phyloP scores from a whole-genome alignment of 2,329 filamentous ascomycete species.

The Colletotrichum sp. region DNA sequence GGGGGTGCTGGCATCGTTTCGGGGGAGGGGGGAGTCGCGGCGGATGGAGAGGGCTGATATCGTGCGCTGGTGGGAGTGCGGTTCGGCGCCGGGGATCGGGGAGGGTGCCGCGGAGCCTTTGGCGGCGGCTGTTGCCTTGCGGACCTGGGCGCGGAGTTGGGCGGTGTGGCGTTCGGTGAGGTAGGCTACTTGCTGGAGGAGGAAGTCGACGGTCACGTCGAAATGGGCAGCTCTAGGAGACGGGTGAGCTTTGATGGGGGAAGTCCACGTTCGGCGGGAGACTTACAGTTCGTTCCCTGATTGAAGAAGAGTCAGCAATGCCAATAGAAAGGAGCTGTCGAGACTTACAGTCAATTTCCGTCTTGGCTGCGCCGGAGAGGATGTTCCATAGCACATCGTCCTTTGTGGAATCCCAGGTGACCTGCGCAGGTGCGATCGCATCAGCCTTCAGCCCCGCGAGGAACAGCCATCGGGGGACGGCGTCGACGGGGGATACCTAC shows the following conservation, averaged over 20 bases:
- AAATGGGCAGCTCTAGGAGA: conserved; percentile 70
- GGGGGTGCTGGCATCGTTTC: conserved; percentile 49
- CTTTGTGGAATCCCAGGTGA: conserved; percentile 86
- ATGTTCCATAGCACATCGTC: conserved; percentile 91
- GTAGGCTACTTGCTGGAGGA: conserved; percentile 92
- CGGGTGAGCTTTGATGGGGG: conserved; percentile 19
- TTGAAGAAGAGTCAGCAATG: background rate
- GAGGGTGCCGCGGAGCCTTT: conserved; percentile 63
- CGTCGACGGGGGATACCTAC: conserved; percentile 51
- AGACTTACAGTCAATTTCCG: conserved; percentile 81
- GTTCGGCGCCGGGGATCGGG: conserved; percentile 58
- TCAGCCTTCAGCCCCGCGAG: conserved; percentile 23
- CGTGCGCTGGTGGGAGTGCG: conserved; percentile 42
- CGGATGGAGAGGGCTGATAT: conserved; percentile 62
- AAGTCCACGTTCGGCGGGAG: background rate
- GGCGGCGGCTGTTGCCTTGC: conserved; percentile 68
- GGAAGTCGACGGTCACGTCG: conserved; percentile 84
- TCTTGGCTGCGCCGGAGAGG: conserved; percentile 80
- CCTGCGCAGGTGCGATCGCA: conserved; percentile 49
- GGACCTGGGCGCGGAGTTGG: conserved; percentile 89
- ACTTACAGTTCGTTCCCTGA: conserved; percentile 79
- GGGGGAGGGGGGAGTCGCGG: conserved; percentile 59
- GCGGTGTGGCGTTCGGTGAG: conserved; percentile 90
- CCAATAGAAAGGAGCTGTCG: background rate
- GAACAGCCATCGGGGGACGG: background rate